Base-by-base conservation (phyloP, 345 rosid genomes). In the Ricinus communis region DNA sequence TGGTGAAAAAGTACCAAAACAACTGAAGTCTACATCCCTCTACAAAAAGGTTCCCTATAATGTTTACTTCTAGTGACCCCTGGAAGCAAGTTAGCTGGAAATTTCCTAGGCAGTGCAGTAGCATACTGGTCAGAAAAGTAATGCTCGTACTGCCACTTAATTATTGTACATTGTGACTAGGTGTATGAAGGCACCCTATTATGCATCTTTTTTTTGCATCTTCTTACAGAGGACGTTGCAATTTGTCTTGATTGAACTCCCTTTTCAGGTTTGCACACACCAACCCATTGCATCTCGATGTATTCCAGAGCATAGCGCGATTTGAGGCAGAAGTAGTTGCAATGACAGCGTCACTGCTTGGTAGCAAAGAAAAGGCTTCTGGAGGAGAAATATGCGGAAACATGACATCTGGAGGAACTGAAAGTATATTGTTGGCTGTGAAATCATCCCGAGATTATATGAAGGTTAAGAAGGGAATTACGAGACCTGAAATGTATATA, bases 351-450 rank as follows among this genome's bases (percentile, higher is more conserved):
- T 80, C 92, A 21, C 74, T 95, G 53, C 85, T 95, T 47, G 91
- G 99, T 50, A 83, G 91, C 50, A 84, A 83, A 82, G 89, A 87
- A 69, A 84, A 83, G 66, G 82, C 79, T 76, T 89, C 93, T 45
- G 97, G 90, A 68, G 94, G 89, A 72, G 89, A 89, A 81, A 77
- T 95, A 52, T 95, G 99, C 36, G 99, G 99, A 70, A 95, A 92
- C 85, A 95, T 95, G 99, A 92, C 99, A 6, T 95, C 99, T 30
- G 99, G 97, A 59, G 99, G 99, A 76, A 92, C 99, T 62, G 99
- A 95, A 57, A 95, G 99, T 81, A 95, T 95, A 62, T 72, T 95
- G 51, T 82, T 95, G 77, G 99, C 99, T 62, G 84, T 95, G 69
- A 95, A 95, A 82, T 79, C 99, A 53, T 90, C 96, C 45, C 96